Conservation (phyloP, 352 stramenopile species). For the Globisporangium yorkense region DNA sequence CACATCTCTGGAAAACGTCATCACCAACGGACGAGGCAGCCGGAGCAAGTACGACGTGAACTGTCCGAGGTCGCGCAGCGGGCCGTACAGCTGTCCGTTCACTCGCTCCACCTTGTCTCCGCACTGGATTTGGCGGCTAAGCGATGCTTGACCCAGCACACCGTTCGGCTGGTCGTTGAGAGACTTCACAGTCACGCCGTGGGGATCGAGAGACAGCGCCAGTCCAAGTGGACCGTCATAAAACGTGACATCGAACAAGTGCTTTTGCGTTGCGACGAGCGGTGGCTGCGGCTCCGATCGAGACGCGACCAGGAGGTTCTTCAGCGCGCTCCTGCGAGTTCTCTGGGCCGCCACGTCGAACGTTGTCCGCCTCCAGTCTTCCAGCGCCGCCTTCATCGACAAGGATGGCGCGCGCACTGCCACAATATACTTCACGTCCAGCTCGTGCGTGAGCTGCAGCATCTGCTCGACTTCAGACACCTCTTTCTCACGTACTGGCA, state of each 20-base stretch:
- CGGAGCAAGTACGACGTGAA: slow-evolving; percentile 71
- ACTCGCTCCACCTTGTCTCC: slow-evolving; percentile 76
- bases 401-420: slow-evolving; percentile 28
- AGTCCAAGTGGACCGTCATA: slow-evolving; percentile 64
- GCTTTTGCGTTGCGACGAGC: slow-evolving; percentile 4
- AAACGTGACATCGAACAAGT: slow-evolving; percentile 63
- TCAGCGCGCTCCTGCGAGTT: slow-evolving; percentile 20
- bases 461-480: slow-evolving; percentile 33
- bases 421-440: slow-evolving; percentile 28
- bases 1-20: slow-evolving; percentile 49
- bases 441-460: slow-evolving; percentile 18
- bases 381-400: slow-evolving; percentile 31
- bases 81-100: slow-evolving; percentile 57
- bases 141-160: slow-evolving; percentile 61
- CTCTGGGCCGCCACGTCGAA: slow-evolving; percentile 27
- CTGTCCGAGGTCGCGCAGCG: slow-evolving; percentile 67
- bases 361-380: slow-evolving; percentile 21
- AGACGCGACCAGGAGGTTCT: slow-evolving; percentile 12
- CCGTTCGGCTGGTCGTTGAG: slow-evolving; percentile 67
- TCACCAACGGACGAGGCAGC: slow-evolving; percentile 57
- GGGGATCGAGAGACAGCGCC: slow-evolving; percentile 59
- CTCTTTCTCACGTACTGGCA: slow-evolving; percentile 19
- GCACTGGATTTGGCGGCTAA: slow-evolving; percentile 45
- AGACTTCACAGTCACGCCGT: slow-evolving; percentile 71
- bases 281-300: neutral